phyloP scores from a whole-genome alignment of 352 stramenopile genomes.

The Globisporangium apiculatum region DNA sequence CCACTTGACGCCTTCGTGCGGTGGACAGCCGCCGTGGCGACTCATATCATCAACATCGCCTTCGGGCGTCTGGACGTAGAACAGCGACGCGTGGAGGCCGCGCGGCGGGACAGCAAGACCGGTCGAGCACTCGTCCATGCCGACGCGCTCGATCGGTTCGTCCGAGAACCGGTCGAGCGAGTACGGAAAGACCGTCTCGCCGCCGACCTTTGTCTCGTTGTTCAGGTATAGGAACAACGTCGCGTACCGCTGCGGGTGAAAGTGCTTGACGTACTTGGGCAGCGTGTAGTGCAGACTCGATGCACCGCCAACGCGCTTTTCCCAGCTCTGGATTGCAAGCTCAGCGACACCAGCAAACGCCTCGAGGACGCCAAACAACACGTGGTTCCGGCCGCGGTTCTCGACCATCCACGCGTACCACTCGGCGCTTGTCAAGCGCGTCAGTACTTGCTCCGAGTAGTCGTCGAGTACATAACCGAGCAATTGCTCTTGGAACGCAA shows the following conservation, averaged over 20 bases:
- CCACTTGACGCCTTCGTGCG: constrained; percentile 81
- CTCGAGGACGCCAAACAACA: constrained; percentile 60
- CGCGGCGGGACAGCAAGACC: constrained; percentile 67
- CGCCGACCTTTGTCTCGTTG: constrained; percentile 91
- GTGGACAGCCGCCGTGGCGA: constrained; percentile 77
- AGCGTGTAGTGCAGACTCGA: constrained; percentile 44
- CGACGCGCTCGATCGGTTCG: constrained; percentile 57
- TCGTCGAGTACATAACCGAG: constrained; percentile 61
- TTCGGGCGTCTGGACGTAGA: constrained; percentile 80
- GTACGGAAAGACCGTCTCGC: constrained; percentile 97
- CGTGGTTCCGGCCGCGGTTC: constrained; percentile 55
- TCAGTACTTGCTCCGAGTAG: constrained; percentile 44
- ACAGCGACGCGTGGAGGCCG: constrained; percentile 70
- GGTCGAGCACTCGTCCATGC: constrained; percentile 77
- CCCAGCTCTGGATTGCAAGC: constrained; percentile 64
- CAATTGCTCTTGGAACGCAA: constrained; percentile 55
- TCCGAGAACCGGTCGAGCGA: constrained; percentile 67
- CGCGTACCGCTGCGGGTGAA: constrained; percentile 91
- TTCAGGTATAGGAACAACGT: constrained; percentile 97
- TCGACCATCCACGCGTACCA: constrained; percentile 71
- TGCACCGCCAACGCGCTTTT: constrained; percentile 28
- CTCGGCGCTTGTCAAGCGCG: constrained; percentile 47
- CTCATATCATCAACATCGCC: constrained; percentile 72
- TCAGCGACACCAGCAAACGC: constrained; percentile 51
- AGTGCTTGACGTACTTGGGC: constrained; percentile 63